Conservation (phyloP, 2,329 filamentous ascomycete species). For the Pseudocercospora macadamiae region DNA sequence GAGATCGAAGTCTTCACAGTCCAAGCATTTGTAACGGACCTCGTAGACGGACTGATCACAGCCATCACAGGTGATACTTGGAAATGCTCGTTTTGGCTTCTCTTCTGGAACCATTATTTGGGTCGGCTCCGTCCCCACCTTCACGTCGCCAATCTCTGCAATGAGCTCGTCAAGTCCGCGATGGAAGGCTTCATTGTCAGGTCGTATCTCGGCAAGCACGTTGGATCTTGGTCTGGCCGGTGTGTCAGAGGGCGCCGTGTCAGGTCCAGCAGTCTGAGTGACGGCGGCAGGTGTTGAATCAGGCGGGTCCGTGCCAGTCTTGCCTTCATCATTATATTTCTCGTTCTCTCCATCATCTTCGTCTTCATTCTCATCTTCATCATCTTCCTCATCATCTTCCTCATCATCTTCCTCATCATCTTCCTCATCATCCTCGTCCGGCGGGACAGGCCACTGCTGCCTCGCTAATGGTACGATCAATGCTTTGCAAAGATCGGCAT, state of each 20-base stretch:
- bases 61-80: background rate
- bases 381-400: background rate
- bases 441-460: background rate
- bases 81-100: background rate
- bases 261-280: too few species aligned
- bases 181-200: background rate
- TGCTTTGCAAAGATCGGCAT: background rate
- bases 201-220: background rate
- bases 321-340: too few species aligned
- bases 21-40: slow-evolving; percentile 6
- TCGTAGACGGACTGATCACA: slow-evolving; percentile 3
- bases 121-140: background rate
- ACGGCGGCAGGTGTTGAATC: too few species aligned
- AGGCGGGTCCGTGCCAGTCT: too few species aligned
- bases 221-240: background rate
- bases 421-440: background rate
- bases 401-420: background rate
- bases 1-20: slow-evolving; percentile 11
- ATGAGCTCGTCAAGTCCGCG: background rate
- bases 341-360: too few species aligned
- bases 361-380: too few species aligned
- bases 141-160: background rate
- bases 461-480: background rate
- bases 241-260: too few species aligned
- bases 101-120: background rate